Evolutionary conservation across 345 rosid species (phyloP).

Genomic region (Rubroshorea leprosula): DNA sequence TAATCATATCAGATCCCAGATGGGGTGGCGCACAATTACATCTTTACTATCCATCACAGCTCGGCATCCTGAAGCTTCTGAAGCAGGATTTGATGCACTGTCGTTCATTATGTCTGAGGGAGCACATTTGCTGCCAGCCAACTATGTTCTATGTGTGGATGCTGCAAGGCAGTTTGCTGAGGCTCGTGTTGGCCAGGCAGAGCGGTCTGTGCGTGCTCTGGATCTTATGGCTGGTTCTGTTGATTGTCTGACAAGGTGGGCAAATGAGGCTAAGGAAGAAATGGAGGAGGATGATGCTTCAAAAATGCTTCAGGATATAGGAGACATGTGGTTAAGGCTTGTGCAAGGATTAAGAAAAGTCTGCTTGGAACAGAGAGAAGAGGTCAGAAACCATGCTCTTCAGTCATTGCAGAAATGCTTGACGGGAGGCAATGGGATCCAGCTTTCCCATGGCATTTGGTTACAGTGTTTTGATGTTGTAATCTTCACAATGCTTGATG

Average conservation of each 20-base stretch:
- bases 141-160: conserved; percentile 77
- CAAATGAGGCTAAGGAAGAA: conserved; percentile 58
- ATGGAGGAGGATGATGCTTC: conserved; percentile 73
- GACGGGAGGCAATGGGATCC: conserved; percentile 67
- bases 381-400: conserved; percentile 88
- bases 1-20: conserved; percentile 80
- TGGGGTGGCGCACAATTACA: conserved; percentile 91
- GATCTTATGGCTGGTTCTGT: conserved; percentile 92
- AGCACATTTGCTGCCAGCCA: conserved; percentile 72
- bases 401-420: conserved; percentile 81
- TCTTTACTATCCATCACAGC: conserved; percentile 92
- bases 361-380: conserved; percentile 98
- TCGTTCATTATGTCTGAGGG: conserved; percentile 84
- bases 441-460: conserved; percentile 68
- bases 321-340: conserved; percentile 96
- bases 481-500: conserved; percentile 88
- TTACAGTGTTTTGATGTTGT: conserved; percentile 82
- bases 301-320: conserved; percentile 69
- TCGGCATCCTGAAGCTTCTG: conserved; percentile 96
- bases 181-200: conserved; percentile 94
- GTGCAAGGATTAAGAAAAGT: conserved; percentile 95
- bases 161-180: conserved; percentile 96
- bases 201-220: conserved; percentile 73
- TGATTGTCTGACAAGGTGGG: conserved; percentile 72
- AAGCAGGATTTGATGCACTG: conserved; percentile 84